Evolutionary conservation across 352 stramenopile species (phyloP), one percentile per base, ranked within the genome.

Genomic region (Globisporangium mamillatum): DNA sequence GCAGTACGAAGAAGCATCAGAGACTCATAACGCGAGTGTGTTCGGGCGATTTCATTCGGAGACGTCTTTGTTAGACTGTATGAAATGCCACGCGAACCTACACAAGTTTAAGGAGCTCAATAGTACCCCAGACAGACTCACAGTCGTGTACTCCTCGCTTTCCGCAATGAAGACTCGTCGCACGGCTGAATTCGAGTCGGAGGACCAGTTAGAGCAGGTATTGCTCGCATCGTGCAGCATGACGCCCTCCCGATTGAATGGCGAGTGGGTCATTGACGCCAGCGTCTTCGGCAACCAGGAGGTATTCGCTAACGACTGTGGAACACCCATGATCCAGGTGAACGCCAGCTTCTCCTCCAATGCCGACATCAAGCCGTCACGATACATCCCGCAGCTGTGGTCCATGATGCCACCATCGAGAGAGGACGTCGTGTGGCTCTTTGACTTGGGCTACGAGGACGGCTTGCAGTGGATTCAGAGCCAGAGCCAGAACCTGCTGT

Each of bases 381-480:
- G 78, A 12, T 90, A 90, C 58, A 75, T 92, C 27, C 82, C 82
- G 12, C 61, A 80, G 25, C 84, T 78, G 77, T 92, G 84, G 82
- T 85, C 71, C 12, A 69, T 90, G 64, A 88, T 86, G 52, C 82
- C 80, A 54, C 80, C 82, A 14, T 76, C 73, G 1, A 67, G 76
- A 44, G 71, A 81, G 1, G 78, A 86, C 44, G 76, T 92, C 64
- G 54, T 66, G 41, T 92, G 84, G 84, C 48, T 91, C 24, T 87
- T 79, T 29, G 68, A 82, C 1, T 57, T 90, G 38, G 82, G 82
- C 3, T 85, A 89, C 55, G 66, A 73, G 41, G 81, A 86, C 70
- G 75, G 65, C 14, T 60, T 84, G 52, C 48, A 66, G 0, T 87
- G 80, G 78, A 72, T 68, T 16, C 58, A 70, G 24, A 64, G 67